phyloP scores from a whole-genome alignment of 108 stramenopile species.

The Skeletonema costatum region DNA sequence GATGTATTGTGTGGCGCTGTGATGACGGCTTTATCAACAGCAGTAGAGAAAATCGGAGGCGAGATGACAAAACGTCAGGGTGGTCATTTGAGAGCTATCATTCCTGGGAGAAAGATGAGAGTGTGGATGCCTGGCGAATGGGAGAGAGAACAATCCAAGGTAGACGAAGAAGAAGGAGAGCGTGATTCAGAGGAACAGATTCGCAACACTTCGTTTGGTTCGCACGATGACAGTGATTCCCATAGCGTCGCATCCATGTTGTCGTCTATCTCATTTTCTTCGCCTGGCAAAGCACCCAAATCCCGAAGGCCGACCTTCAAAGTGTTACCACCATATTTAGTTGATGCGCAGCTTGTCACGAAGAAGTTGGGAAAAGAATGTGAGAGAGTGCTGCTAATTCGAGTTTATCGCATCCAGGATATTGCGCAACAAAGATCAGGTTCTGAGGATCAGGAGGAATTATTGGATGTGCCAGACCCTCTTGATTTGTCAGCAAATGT shows the following conservation, averaged over 20 bases:
- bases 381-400: slow-evolving; percentile 65
- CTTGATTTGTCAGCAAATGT: background rate
- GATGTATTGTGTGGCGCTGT: slow-evolving; percentile 82
- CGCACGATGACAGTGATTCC: slow-evolving; percentile 28
- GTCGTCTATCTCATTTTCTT: slow-evolving; percentile 22
- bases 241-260: slow-evolving; percentile 28
- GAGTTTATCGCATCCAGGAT: slow-evolving; percentile 66
- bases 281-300: slow-evolving; percentile 18
- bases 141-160: slow-evolving; percentile 10
- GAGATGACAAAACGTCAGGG: slow-evolving; percentile 50
- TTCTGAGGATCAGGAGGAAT: slow-evolving; percentile 45
- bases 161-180: slow-evolving; percentile 4
- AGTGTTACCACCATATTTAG: slow-evolving; percentile 57
- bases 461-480: slow-evolving; percentile 43
- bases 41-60: slow-evolving; percentile 45
- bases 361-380: slow-evolving; percentile 60
- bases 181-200: background rate
- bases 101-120: slow-evolving; percentile 31
- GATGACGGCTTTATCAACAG: slow-evolving; percentile 45
- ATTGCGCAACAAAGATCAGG: slow-evolving; percentile 19
- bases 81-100: slow-evolving; percentile 33
- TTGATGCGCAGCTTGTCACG: slow-evolving; percentile 82
- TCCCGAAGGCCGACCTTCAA: slow-evolving; percentile 21
- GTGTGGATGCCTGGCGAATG: slow-evolving; percentile 36
- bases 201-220: background rate